Evolutionary conservation across 2,329 filamentous ascomycete species (phyloP), one percentile per base, ranked within the genome.

Genomic region (Aspergillus tamarii): DNA sequence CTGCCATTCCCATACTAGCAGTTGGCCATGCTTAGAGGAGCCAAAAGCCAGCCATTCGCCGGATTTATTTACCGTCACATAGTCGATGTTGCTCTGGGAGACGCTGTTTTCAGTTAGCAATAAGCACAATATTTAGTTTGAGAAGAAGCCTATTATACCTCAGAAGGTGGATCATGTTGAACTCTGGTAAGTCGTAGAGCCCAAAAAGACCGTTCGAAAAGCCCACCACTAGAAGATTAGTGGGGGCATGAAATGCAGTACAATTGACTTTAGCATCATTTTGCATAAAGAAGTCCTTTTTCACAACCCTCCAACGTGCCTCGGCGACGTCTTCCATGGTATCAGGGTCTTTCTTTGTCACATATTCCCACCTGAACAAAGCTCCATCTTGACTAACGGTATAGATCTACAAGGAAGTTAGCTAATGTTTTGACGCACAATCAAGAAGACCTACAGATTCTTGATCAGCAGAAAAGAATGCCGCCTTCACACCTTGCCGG

Each of bases 1-100:
- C 76, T 98, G 94, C 94, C 96, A 99, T 77, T 99, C 95, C 95
- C 95, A 99, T 4, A 99, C 95, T 4, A 99, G 82, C n/a, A 99
- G 84, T 76, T 99, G 95, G 0, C 96, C 96, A 6, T 97, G 85
- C 72, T 96, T 96, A 2, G 95, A 96, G 0, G 96, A 95, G 16
- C 94, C 95, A 77, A 99, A 97, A 0, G 96, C 96, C 26, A 99
- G 83, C 95, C 95, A 99, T 81, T 98, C 94, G 59, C 95, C 95
- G 36, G 90, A 92, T 76, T 92, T 91, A 81, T 98, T 99, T 74
- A 97, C 93, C 0, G 93, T 92, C 61, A 98, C 92, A 72, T 91
- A 93, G 75, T 98, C 94, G 66, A 99, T 97, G 69, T 96, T 92
- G 72, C 95, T 97, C 77, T 98, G 94, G 0, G 95, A 97, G 72